phyloP scores from a whole-genome alignment of 78 protist species.

The Cavenderia fasciculata region DNA sequence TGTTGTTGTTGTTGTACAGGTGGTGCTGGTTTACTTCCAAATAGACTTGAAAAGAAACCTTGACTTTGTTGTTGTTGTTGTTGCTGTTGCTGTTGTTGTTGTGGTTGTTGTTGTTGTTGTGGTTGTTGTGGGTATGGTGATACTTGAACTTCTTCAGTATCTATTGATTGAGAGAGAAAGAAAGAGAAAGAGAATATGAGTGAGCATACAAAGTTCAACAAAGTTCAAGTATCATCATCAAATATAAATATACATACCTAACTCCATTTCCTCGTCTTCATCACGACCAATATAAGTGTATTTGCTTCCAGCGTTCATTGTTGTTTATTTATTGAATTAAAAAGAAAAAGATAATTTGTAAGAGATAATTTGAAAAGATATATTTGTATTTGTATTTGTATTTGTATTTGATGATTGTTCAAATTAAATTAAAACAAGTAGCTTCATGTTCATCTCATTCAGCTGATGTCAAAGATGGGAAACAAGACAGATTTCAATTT shows the following conservation, averaged over 20 bases:
- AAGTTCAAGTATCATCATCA: neutral
- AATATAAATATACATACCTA: neutral
- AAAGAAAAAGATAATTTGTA: too few species aligned
- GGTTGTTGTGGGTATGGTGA: neutral
- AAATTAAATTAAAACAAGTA: too few species aligned
- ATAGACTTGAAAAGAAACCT: neutral
- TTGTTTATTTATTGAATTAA: too few species aligned
- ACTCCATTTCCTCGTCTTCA: slow-evolving; percentile 44
- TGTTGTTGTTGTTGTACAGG: neutral
- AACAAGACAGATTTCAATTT: too few species aligned
- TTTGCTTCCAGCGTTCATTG: slow-evolving; percentile 20
- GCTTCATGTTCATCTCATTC: too few species aligned
- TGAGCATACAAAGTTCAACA: too few species aligned
- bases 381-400: too few species aligned
- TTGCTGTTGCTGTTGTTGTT: neutral
- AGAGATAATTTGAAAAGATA: too few species aligned
- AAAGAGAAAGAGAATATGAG: neutral
- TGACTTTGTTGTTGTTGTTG: neutral
- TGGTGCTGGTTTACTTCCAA: neutral
- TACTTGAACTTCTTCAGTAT: neutral
- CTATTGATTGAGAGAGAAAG: neutral
- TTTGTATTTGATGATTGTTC: too few species aligned
- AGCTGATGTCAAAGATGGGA: too few species aligned
- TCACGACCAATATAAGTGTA: slow-evolving; percentile 7
- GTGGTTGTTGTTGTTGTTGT: slow-evolving; percentile 3